These are phyloP conservation scores for Apophysomyces sp. DNA, from an alignment of 371 early-diverging fungal genomes.

Conservation along the genomic window DNA sequence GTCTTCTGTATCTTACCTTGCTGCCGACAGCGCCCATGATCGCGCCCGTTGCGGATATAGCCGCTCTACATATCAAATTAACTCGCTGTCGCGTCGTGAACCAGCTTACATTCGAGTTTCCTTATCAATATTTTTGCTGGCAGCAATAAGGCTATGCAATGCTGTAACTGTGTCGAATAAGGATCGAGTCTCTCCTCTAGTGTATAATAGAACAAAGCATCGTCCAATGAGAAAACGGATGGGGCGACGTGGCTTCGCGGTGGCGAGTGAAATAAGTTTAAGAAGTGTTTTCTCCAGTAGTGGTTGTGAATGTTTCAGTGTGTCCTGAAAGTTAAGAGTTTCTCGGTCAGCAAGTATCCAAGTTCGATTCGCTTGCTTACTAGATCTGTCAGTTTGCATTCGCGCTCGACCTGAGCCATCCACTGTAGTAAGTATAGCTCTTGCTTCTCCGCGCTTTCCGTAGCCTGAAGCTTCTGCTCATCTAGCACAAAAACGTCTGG, in stretches of 20 bases:
- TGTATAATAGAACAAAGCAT: constrained; percentile 70
- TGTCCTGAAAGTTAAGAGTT: constrained; percentile 38
- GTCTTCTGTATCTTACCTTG: constrained; percentile 37
- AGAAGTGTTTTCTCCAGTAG: constrained; percentile 70
- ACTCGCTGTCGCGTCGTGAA: neutral
- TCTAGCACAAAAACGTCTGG: constrained; percentile 60
- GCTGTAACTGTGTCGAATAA: constrained; percentile 79
- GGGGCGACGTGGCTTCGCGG: constrained; percentile 75
- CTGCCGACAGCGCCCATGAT: constrained; percentile 67
- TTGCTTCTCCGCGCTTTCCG: constrained; percentile 69
- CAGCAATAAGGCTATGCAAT: constrained; percentile 61
- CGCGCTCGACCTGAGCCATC: constrained; percentile 74
- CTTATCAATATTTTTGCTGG: constrained; percentile 69
- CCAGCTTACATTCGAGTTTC: constrained; percentile 54
- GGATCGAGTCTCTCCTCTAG: constrained; percentile 69
- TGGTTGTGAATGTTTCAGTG: constrained; percentile 63
- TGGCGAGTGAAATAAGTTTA: constrained; percentile 58
- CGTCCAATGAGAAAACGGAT: constrained; percentile 77
- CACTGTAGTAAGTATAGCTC: constrained; percentile 80
- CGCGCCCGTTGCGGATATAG: constrained; percentile 74
- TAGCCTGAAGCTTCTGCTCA: constrained; percentile 54
- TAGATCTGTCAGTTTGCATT: constrained; percentile 50
- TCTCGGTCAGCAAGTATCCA: neutral
- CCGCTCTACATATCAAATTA: constrained; percentile 57
- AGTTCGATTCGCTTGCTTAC: constrained; percentile 27